phyloP scores from a whole-genome alignment of 2,329 filamentous ascomycete species.

The Clathrospora elynae region DNA sequence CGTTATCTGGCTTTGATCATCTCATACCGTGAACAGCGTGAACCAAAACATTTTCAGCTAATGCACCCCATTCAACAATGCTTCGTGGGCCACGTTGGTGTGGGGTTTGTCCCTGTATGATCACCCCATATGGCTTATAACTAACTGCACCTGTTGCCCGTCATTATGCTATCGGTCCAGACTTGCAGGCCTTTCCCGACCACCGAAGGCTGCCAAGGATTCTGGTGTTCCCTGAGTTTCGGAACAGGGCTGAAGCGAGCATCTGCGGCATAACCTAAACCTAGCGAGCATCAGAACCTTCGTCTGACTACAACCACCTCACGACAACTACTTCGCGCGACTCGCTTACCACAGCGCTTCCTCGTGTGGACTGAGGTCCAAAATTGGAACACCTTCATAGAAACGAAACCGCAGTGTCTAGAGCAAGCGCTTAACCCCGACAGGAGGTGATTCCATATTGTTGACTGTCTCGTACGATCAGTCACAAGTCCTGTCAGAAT shows the following conservation, averaged over 20 bases:
- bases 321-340: constrained; percentile 25
- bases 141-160: constrained; percentile 12
- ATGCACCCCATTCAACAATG: neutral
- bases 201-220: constrained; percentile 23
- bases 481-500: neutral
- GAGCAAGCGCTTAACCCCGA: constrained; percentile 28
- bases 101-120: no score
- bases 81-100: neutral
- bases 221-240: constrained; percentile 33
- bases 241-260: constrained; percentile 33
- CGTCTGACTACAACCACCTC: constrained; percentile 30
- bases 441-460: constrained; percentile 11
- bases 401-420: constrained; percentile 33
- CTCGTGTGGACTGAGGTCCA: constrained; percentile 21
- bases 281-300: constrained; percentile 38
- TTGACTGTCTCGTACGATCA: neutral
- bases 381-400: constrained; percentile 21
- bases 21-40: no score
- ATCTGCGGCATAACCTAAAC: constrained; percentile 38
- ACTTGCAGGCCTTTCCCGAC: constrained; percentile 14
- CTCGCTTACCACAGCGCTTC: constrained; percentile 18
- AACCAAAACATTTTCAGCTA: no score
- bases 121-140: constrained; percentile 17
- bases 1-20: no score
- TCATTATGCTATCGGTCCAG: no score